Percentiles rank a stretch among this genome's conserved stretches.
Conservation (phyloP, 2,329 filamentous ascomycete genomes). For the Paecilomyces sp. region DNA sequence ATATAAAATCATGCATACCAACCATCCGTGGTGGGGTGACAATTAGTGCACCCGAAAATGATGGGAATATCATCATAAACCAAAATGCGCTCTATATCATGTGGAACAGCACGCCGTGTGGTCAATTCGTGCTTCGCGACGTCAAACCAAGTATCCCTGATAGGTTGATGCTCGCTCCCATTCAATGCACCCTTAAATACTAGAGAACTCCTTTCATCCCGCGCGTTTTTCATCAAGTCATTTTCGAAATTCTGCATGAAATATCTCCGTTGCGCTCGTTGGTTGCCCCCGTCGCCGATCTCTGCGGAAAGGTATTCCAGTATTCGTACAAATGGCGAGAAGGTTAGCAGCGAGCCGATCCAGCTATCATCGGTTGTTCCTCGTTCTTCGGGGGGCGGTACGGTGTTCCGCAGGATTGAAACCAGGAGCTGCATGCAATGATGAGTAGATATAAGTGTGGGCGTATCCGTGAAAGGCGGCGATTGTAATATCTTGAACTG, state of each 20-base stretch:
- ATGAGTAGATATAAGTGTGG: conserved; percentile 33
- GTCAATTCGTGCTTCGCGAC: conserved; percentile 25
- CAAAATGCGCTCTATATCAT: conserved; percentile 26
- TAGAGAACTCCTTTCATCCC: conserved; percentile 29
- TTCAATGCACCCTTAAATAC: conserved; percentile 26
- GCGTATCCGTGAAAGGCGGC: conserved; percentile 33
- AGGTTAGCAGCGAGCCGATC: conserved; percentile 34
- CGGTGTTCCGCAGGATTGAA: conserved; percentile 30
- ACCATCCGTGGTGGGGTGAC: conserved; percentile 15
- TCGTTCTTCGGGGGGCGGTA: conserved; percentile 25
- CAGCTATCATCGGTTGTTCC: conserved; percentile 26
- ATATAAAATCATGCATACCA: conserved; percentile 22
- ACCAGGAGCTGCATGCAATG: conserved; percentile 35
- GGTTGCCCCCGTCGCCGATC: conserved; percentile 34
- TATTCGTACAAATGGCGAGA: conserved; percentile 31
- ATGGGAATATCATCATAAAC: conserved; percentile 28
- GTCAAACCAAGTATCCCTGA: conserved; percentile 35
- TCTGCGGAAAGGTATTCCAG: conserved; percentile 38
- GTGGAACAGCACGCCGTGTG: conserved; percentile 20
- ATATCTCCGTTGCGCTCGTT: conserved; percentile 32
- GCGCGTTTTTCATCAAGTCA: conserved; percentile 29
- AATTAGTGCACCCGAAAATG: conserved; percentile 28
- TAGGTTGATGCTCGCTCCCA: conserved; percentile 22
- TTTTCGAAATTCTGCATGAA: conserved; percentile 38
- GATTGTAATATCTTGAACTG: conserved; percentile 31